Conservation (phyloP, 192 early-diverging fungal species). For the Backusella morwellensis region DNA sequence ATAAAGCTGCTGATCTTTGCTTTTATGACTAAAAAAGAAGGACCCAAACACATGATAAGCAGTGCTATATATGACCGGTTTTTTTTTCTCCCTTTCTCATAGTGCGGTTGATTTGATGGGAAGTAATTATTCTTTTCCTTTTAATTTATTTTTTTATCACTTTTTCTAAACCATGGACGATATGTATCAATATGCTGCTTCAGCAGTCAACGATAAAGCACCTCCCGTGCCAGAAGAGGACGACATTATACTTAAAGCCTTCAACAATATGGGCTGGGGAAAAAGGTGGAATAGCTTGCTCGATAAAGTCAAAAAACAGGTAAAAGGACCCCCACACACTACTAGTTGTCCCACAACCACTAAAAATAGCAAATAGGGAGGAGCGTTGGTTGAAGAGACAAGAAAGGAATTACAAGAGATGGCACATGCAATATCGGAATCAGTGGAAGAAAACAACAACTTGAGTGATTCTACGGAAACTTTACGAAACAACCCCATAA, state of each 20-base stretch:
- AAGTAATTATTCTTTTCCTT: background rate
- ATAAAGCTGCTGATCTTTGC: background rate
- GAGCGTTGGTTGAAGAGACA: constrained; percentile 46
- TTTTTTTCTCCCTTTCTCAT: background rate
- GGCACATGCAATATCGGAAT: constrained; percentile 40
- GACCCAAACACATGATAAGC: background rate
- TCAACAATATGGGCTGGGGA: constrained; percentile 26
- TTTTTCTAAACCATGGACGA: constrained; percentile 28
- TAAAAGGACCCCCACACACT: background rate
- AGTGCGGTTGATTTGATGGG: background rate
- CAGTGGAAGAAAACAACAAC: constrained; percentile 14
- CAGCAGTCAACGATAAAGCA: constrained; percentile 23
- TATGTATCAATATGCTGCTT: constrained; percentile 33
- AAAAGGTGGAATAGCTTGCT: constrained; percentile 21
- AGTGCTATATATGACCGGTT: background rate
- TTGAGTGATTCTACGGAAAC: background rate
- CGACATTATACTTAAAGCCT: constrained; percentile 32
- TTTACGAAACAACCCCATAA: background rate
- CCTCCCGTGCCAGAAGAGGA: constrained; percentile 17
- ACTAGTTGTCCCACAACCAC: background rate
- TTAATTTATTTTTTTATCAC: background rate
- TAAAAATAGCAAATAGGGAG: constrained; percentile 16
- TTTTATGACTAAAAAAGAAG: background rate
- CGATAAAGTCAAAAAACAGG: constrained; percentile 37
- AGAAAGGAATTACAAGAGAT: constrained; percentile 50